Percentiles rank a stretch among this genome's conserved stretches.
Evolutionary conservation across 176 grass and related monocot genomes (phyloP).

Genomic region (Carex myosuroides): DNA sequence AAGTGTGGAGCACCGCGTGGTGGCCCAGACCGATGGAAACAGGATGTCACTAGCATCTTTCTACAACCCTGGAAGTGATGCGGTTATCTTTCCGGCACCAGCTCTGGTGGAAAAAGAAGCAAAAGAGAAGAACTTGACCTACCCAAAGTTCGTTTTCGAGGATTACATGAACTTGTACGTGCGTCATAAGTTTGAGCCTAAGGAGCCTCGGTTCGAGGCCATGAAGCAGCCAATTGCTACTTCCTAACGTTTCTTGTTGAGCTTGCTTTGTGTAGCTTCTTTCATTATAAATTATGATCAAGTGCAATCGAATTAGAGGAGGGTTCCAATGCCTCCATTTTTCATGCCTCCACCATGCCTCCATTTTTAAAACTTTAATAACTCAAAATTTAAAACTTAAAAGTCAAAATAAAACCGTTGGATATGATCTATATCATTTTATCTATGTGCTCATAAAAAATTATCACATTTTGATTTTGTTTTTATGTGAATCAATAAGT

Average conservation of each 20-base stretch:
- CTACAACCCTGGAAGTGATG: slow-evolving; percentile 74
- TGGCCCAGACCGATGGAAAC: slow-evolving; percentile 57
- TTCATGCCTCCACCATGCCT: too few relatives aligned
- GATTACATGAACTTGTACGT: slow-evolving; percentile 92
- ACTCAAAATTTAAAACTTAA: too few relatives aligned
- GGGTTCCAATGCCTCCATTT: too few relatives aligned
- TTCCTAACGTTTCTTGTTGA: not conserved
- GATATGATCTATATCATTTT: too few relatives aligned
- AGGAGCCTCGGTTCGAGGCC: slow-evolving; percentile 65
- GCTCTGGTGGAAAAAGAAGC: slow-evolving; percentile 31
- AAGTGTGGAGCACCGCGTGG: slow-evolving; percentile 71
- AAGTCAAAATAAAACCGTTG: too few relatives aligned
- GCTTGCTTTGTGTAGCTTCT: not conserved
- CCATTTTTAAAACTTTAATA: too few relatives aligned
- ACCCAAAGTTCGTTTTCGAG: slow-evolving; percentile 73
- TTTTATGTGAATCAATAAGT: too few relatives aligned
- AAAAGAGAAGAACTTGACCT: slow-evolving; percentile 1
- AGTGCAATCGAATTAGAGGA: too few relatives aligned
- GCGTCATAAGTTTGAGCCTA: slow-evolving; percentile 63
- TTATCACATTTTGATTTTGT: too few relatives aligned
- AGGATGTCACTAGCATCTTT: slow-evolving; percentile 88
- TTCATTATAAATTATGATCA: not conserved
- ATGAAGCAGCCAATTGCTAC: slow-evolving; percentile 63
- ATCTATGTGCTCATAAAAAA: too few relatives aligned
- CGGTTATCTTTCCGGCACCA: slow-evolving; percentile 76